A percentile compares a stretch with the other conserved stretches of the same genome.
phyloP scores from a whole-genome alignment of 2,329 filamentous ascomycete species.

The Trichophyton equinum region DNA sequence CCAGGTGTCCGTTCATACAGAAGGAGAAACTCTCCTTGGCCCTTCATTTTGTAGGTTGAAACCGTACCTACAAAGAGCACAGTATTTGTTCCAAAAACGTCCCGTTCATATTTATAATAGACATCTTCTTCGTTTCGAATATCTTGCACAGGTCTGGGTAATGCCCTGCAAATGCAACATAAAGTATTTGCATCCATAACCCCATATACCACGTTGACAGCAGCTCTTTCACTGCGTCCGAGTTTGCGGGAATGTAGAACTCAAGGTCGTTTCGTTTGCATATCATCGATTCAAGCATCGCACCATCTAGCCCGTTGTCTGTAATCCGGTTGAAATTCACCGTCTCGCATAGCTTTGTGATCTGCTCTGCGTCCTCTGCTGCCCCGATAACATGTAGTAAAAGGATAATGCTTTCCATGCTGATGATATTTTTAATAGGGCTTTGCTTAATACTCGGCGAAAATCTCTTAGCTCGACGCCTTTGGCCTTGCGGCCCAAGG shows the following conservation, averaged over 20 bases:
- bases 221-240: background rate
- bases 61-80: background rate
- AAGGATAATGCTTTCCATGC: constrained; percentile 4
- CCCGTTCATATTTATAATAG: constrained; percentile 4
- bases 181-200: constrained; percentile 6
- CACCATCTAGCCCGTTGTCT: background rate
- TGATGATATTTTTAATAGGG: background rate
- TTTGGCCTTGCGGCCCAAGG: background rate
- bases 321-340: background rate
- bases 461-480: background rate
- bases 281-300: constrained; percentile 1
- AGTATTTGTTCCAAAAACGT: background rate
- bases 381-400: background rate
- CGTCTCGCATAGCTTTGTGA: constrained; percentile 5
- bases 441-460: background rate
- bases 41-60: background rate
- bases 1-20: background rate
- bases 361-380: background rate
- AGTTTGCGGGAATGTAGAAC: background rate
- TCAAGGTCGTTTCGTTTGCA: constrained; percentile 1
- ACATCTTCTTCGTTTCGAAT: constrained; percentile 1
- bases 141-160: constrained; percentile 3
- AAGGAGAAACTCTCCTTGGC: background rate
- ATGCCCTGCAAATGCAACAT: background rate
- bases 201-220: constrained; percentile 3